Evolutionary conservation across 306 rosid species (phyloP), one percentile per base, ranked within the genome.

Genomic region (Cucumis cinereus): DNA sequence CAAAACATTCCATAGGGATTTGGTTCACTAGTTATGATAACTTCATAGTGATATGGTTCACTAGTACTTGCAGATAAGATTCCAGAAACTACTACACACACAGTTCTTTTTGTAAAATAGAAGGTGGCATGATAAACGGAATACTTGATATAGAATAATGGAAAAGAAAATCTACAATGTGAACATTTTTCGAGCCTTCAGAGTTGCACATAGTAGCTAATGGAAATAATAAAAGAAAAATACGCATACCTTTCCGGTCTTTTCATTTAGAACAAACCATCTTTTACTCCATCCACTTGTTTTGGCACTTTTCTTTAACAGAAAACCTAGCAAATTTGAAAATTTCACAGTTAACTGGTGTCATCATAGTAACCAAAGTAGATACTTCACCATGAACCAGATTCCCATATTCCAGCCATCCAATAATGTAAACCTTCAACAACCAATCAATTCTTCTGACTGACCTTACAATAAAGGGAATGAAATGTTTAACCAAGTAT

Each of bases 261-360:
- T 94, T 81, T 87, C 96, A 80, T 94, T 94, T 62, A 94, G 83
- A 76, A 92, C 99, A 87, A 94, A 94, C 99, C 99, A 94, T 79
- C 97, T 88, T 82, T 82, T 83, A 87, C 90, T 92, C 98, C 98
- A 93, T 26, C 93, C 98, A 83, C 82, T 90, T 77, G 91, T 89
- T 86, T 93, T 93, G 59, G 86, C 89, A 81, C 98, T 93, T 84
- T 91, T 93, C 89, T 93, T 93, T 61, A 84, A 82, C 64, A 93
- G 77, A 85, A 85, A 94, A 56, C 99, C 99, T 94, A 85, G 23
- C 50, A 15, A 26, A 72, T 47, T 72, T 49, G 59, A 50, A 70
- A 70, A 22, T 50, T 72, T 11, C 16, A 50, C 28, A 50, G 60
- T 72, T 72, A 72, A 50, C 60, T 14, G 9, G 76, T 19, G 45